phyloP scores from a whole-genome alignment of 495 filamentous ascomycete species.

The Penicillium antarcticum region DNA sequence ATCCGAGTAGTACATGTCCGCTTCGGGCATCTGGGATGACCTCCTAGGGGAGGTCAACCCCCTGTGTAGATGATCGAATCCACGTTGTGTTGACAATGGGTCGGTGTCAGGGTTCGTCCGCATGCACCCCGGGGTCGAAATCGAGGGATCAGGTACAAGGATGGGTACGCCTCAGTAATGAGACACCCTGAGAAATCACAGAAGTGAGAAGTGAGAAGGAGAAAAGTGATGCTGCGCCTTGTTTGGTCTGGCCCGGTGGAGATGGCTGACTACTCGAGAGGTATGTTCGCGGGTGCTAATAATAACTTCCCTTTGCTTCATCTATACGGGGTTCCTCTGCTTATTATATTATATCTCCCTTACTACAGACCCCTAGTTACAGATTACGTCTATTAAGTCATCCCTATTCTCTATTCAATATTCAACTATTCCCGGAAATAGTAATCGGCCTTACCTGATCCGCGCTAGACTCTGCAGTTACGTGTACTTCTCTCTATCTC shows the following conservation, averaged over 20 bases:
- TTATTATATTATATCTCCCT: no score
- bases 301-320: background rate
- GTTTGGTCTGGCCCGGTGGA: slow-evolving; percentile 28
- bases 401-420: no score
- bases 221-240: slow-evolving; percentile 24
- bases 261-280: slow-evolving; percentile 9
- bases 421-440: no score
- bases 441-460: no score
- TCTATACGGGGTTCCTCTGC: no score
- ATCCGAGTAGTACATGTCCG: slow-evolving; percentile 34
- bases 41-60: slow-evolving; percentile 49
- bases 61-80: slow-evolving; percentile 38
- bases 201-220: background rate
- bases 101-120: slow-evolving; percentile 7
- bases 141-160: no score
- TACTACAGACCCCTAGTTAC: no score
- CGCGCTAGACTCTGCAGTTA: no score
- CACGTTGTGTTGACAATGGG: slow-evolving; percentile 36
- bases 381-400: no score
- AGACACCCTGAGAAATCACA: no score
- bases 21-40: slow-evolving; percentile 38
- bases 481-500: no score
- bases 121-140: background rate
- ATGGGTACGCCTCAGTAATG: no score
- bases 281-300: slow-evolving; percentile 3